phyloP scores from a whole-genome alignment of 495 filamentous ascomycete genomes.

The Chlorociboria aeruginascens region DNA sequence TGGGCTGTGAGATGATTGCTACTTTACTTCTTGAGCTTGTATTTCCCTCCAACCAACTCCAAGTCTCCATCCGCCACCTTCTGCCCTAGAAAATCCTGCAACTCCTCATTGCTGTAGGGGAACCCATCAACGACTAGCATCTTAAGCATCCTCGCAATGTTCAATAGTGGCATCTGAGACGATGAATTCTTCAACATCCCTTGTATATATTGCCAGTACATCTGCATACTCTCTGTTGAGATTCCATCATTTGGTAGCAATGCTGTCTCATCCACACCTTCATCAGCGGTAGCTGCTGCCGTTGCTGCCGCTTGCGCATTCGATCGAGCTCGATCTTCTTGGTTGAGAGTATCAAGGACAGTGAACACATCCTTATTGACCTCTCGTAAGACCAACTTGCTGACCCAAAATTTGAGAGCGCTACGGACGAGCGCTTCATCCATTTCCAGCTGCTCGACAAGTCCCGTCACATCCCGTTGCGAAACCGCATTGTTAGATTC shows the following conservation, averaged over 20 bases:
- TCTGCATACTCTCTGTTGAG: conserved; percentile 61
- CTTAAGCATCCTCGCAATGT: conserved; percentile 88
- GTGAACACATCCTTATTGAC: conserved; percentile 39
- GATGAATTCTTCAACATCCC: conserved; percentile 92
- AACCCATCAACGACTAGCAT: conserved; percentile 82
- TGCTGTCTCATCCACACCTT: conserved; percentile 33
- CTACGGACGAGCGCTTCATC: conserved; percentile 59
- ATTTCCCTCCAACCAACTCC: conserved; percentile 64
- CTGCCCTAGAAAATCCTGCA: conserved; percentile 63
- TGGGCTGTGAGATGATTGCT: background rate
- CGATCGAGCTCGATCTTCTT: conserved; percentile 30
- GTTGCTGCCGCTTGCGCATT: conserved; percentile 22
- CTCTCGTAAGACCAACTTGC: conserved; percentile 63
- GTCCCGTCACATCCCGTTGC: conserved; percentile 41
- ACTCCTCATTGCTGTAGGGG: conserved; percentile 59
- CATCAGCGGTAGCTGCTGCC: conserved; percentile 34
- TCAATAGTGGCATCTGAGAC: conserved; percentile 56
- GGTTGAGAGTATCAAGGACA: conserved; percentile 51
- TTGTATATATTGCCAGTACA: conserved; percentile 84
- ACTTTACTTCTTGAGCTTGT: conserved; percentile 43
- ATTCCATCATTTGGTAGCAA: conserved; percentile 36
- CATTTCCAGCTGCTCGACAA: conserved; percentile 62
- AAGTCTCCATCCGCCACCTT: conserved; percentile 62
- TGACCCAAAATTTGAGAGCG: conserved; percentile 77
- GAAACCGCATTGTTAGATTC: conserved; percentile 15